Evolutionary conservation across 345 rosid genomes (phyloP), one percentile per base, ranked within the genome.

Genomic region (Eucalyptus tenuipes): DNA sequence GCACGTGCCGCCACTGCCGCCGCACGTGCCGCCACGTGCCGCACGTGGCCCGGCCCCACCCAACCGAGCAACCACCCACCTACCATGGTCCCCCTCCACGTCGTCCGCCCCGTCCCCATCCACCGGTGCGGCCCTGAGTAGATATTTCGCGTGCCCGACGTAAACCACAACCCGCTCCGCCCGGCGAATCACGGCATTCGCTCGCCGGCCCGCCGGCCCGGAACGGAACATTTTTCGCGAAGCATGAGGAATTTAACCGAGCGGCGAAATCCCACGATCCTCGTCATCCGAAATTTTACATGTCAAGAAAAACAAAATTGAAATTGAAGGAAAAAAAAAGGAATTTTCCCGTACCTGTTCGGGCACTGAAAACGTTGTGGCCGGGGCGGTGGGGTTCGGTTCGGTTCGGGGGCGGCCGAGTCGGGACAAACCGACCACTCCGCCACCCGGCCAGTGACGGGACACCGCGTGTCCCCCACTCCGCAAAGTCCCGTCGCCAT

Each of bases 401-500:
- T 57, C n/a, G 13, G 44, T 42, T 42, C 44, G 44, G 44, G 64
- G 75, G 11, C n/a, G 75, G 80, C 20, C 66, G 82, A 11, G 82
- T 50, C 86, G 86, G 71, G 93, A 91, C 92, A 90, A 92, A 92
- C 91, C 93, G 91, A 87, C 92, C 89, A 49, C 27, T 9, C 11
- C 37, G 22, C 80, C 48, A 40, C 53, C 57, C 75, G 10, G 27
- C 91, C 91, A 50, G 80, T 90, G 5, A 57, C 57, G 31, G 27
- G 5, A 37, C 18, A 87, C 92, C 93, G 91, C 92, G 91, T 90
- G 90, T 86, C 49, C 89, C 37, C 49, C 59, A 75, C 52, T 14
- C 57, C 87, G 48, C 87, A 71, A 82, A 88, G 88, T 42, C 24
- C 87, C 55, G 85, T 47, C 86, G 45, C 66, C 88, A 40, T 88